These are phyloP conservation scores for Tephrocybe sp. DNA, from an alignment of 768 basidiomycete species.

Conservation along the genomic window DNA sequence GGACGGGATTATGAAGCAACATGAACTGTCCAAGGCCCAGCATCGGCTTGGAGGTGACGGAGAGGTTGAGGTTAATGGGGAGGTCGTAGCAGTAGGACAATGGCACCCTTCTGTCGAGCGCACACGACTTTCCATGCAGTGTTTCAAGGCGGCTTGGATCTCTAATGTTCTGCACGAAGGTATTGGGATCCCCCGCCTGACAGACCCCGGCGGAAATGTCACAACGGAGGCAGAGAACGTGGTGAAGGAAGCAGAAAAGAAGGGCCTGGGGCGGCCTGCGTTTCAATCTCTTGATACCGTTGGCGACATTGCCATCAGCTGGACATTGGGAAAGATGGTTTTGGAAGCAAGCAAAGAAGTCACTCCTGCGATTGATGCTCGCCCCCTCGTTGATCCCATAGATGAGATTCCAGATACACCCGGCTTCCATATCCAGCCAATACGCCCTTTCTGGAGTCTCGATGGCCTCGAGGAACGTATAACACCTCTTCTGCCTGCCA, in stretches of 20 bases:
- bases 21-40: conserved; percentile 49
- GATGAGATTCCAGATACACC: conserved; percentile 57
- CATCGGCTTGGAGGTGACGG: conserved; percentile 60
- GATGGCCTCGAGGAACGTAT: conserved; percentile 61
- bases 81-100: conserved; percentile 59
- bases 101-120: conserved; percentile 79
- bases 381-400: conserved; percentile 71
- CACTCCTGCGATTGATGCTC: conserved; percentile 40
- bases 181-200: conserved; percentile 88
- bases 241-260: conserved; percentile 70
- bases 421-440: conserved; percentile 56
- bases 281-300: conserved; percentile 95
- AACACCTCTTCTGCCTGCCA: conserved; percentile 63
- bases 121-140: conserved; percentile 91
- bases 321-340: conserved; percentile 99
- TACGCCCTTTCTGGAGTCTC: conserved; percentile 59
- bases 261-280: conserved; percentile 77
- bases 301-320: conserved; percentile 89
- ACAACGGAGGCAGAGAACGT: conserved; percentile 71
- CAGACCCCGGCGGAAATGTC: conserved; percentile 74
- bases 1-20: conserved; percentile 68
- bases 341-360: conserved; percentile 93
- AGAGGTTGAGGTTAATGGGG: conserved; percentile 57
- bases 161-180: conserved; percentile 95
- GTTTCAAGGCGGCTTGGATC: conserved; percentile 99